phyloP scores from a whole-genome alignment of 129 eudicot species.

The Artemisia tridentata region DNA sequence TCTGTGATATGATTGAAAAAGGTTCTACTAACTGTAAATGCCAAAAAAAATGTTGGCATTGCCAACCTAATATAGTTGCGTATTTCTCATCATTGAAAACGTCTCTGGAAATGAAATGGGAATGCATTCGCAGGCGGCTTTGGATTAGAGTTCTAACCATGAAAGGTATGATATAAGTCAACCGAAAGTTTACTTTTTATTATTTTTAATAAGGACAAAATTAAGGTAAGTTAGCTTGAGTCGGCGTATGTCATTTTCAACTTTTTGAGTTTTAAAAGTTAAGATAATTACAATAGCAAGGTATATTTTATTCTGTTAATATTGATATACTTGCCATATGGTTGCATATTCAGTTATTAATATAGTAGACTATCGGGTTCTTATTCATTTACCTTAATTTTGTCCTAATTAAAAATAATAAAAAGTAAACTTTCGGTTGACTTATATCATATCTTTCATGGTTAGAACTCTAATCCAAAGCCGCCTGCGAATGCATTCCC shows the following conservation, averaged over 20 bases:
- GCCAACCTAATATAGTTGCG: not conserved
- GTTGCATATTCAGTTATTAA: not conserved
- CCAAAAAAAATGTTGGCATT: not conserved
- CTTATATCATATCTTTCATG: not conserved
- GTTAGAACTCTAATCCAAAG: not conserved
- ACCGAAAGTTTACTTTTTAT: no score
- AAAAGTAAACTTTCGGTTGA: not conserved
- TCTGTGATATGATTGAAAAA: not conserved
- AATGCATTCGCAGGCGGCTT: not conserved
- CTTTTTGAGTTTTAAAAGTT: not conserved
- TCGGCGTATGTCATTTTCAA: not conserved
- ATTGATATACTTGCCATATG: not conserved
- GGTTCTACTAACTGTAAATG: not conserved
- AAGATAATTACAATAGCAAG: not conserved
- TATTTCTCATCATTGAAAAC: not conserved
- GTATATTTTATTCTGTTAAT: not conserved
- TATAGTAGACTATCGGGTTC: not conserved
- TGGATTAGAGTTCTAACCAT: not conserved
- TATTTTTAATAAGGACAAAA: no score
- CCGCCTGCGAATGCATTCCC: not conserved
- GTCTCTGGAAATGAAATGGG: not conserved
- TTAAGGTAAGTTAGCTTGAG: no score
- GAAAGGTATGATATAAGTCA: not conserved
- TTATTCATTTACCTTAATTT: not conserved
- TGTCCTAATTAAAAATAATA: no score